phyloP scores from a whole-genome alignment of 108 stramenopile species.

The Nitzschia palea region DNA sequence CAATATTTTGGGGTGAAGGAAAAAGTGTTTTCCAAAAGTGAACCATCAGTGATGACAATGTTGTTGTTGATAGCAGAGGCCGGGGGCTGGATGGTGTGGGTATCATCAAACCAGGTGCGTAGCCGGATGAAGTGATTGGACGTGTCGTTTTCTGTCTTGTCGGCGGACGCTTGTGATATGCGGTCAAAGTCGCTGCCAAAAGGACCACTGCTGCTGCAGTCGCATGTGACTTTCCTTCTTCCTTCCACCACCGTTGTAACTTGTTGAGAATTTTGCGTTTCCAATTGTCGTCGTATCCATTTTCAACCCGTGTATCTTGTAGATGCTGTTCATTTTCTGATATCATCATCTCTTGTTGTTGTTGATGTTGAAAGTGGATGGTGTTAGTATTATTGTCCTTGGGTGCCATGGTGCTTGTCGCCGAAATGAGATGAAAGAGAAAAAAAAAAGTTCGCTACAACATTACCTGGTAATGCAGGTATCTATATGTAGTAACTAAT shows the following conservation, averaged over 20 bases:
- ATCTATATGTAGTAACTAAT: too few species aligned
- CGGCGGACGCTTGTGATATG: background rate
- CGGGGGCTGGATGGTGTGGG: too few species aligned
- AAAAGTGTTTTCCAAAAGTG: background rate
- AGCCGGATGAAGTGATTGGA: too few species aligned
- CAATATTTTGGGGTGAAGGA: constrained; percentile 5
- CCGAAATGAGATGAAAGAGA: constrained; percentile 9
- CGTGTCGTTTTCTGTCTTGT: background rate
- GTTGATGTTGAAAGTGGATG: background rate
- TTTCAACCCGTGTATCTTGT: background rate
- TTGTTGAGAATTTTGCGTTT: background rate
- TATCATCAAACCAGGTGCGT: too few species aligned
- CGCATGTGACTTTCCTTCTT: background rate
- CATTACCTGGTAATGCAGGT: too few species aligned
- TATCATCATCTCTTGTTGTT: background rate
- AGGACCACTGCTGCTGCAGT: background rate
- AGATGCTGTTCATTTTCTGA: background rate
- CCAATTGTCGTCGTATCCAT: background rate
- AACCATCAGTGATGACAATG: background rate
- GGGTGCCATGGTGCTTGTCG: background rate
- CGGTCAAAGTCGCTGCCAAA: background rate
- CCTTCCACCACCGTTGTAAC: background rate
- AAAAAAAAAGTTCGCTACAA: too few species aligned
- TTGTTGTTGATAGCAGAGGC: background rate
- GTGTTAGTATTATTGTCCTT: background rate